phyloP scores from a whole-genome alignment of 495 filamentous ascomycete species.

The Opeltia flavorubescens region DNA sequence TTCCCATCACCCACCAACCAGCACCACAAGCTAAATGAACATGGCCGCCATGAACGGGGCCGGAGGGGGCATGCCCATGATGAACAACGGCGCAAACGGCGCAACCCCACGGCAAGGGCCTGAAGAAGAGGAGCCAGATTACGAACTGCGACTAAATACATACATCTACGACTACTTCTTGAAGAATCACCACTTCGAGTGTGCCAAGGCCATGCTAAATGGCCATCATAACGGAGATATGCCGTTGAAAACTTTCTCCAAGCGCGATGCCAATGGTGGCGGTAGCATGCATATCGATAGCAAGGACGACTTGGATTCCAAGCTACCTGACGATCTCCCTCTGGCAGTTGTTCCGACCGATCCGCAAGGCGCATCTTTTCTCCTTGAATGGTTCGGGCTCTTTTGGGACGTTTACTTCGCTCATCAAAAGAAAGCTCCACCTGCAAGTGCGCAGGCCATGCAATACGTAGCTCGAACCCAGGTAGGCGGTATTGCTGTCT shows the following conservation, averaged over 20 bases:
- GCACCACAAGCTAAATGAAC: constrained; percentile 58
- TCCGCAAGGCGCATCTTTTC: constrained; percentile 56
- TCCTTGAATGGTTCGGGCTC: constrained; percentile 88
- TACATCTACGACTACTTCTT: constrained; percentile 97
- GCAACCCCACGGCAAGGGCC: constrained; percentile 30
- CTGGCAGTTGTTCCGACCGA: constrained; percentile 50
- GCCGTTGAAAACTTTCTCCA: constrained; percentile 39
- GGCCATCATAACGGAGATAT: too few relatives aligned
- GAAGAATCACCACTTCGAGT: constrained; percentile 64
- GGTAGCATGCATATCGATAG: constrained; percentile 75
- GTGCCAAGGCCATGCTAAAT: constrained; percentile 57
- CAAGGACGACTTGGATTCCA: constrained; percentile 60
- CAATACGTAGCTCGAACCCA: constrained; percentile 71
- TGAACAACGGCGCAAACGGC: constrained; percentile 48
- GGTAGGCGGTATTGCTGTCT: constrained; percentile 34
- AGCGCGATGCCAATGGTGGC: constrained; percentile 61
- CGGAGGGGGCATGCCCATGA: constrained; percentile 53
- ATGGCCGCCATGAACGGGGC: constrained; percentile 53
- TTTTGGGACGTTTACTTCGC: constrained; percentile 93
- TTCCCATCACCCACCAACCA: not conserved
- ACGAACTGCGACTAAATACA: constrained; percentile 60
- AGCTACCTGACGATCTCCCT: constrained; percentile 68
- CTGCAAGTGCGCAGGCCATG: constrained; percentile 35
- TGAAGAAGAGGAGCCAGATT: constrained; percentile 25
- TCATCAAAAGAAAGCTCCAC: constrained; percentile 45